Evolutionary conservation across 2,329 filamentous ascomycete species (phyloP).

Genomic region (Aspergillus tubingensis): DNA sequence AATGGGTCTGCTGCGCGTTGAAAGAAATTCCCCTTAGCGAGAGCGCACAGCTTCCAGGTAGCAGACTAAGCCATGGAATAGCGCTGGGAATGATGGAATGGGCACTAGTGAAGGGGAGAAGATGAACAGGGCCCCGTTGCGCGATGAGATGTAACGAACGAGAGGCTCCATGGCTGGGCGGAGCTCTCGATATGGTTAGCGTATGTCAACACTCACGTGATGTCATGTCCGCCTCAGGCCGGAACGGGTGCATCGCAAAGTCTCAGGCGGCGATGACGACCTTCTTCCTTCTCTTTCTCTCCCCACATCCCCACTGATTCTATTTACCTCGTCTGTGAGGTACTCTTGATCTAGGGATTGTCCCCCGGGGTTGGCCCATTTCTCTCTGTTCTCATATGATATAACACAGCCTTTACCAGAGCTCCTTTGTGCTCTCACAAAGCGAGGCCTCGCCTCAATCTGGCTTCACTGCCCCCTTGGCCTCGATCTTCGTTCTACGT

Average conservation of each 20-base stretch:
- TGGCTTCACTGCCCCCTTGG: neutral
- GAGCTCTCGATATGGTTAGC: slow-evolving; percentile 23
- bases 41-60: slow-evolving; percentile 5
- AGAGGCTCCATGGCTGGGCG: slow-evolving; percentile 13
- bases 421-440: slow-evolving; percentile 16
- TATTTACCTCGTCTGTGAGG: neutral
- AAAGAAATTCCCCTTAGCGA: neutral
- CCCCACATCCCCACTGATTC: neutral
- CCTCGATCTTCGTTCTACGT: neutral
- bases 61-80: slow-evolving; percentile 22
- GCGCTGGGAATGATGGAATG: neutral
- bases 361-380: slow-evolving; percentile 1
- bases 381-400: slow-evolving; percentile 13
- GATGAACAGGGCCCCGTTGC: slow-evolving; percentile 9
- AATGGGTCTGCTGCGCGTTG: neutral
- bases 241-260: neutral
- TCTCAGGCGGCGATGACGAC: slow-evolving; percentile 2
- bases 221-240: neutral
- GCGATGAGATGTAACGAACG: slow-evolving; percentile 11
- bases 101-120: slow-evolving; percentile 12
- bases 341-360: neutral
- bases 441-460: slow-evolving; percentile 17
- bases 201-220: slow-evolving; percentile 9
- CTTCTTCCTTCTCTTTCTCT: neutral
- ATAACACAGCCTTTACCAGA: slow-evolving; percentile 6